Conservation (phyloP, 208 protist genomes). For the Leishmania amazonensis region DNA sequence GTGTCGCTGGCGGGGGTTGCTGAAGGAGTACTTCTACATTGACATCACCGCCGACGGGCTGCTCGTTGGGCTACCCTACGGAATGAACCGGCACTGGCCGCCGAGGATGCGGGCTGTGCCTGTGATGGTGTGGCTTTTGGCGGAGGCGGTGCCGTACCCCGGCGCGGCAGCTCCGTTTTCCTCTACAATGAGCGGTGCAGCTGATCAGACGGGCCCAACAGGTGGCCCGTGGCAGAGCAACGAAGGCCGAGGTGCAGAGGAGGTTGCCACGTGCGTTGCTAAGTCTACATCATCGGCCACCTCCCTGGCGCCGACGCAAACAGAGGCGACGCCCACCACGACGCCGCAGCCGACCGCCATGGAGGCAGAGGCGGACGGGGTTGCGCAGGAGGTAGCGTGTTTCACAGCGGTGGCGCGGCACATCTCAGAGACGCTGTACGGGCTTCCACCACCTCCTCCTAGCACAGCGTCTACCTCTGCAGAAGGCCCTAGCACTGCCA, state of each 20-base stretch:
- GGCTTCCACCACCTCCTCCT: slow-evolving; percentile 22
- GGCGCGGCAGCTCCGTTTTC: neutral
- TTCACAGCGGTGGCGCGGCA: slow-evolving; percentile 72
- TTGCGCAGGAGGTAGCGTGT: slow-evolving; percentile 66
- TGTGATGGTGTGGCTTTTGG: slow-evolving; percentile 62
- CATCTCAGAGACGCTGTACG: slow-evolving; percentile 76
- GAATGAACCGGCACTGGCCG: slow-evolving; percentile 68
- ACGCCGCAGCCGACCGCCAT: slow-evolving; percentile 1
- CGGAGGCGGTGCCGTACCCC: slow-evolving; percentile 73
- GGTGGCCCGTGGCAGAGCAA: neutral
- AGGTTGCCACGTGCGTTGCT: neutral
- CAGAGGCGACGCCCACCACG: neutral
- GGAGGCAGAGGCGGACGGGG: slow-evolving; percentile 33
- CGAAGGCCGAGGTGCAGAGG: neutral
- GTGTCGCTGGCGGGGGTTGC: slow-evolving; percentile 60
- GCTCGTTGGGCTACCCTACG: slow-evolving; percentile 57
- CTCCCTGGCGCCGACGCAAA: slow-evolving; percentile 9
- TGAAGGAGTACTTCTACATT: slow-evolving; percentile 84
- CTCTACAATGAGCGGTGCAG: neutral
- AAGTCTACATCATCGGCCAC: neutral
- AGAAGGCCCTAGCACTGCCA: neutral
- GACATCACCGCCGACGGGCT: slow-evolving; percentile 51
- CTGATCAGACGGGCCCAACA: neutral
- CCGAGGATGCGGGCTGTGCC: slow-evolving; percentile 68
- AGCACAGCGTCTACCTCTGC: neutral